These are phyloP conservation scores for Phanerodontia chrysosporium DNA, from an alignment of 768 basidiomycete genomes.

Conservation along the genomic window DNA sequence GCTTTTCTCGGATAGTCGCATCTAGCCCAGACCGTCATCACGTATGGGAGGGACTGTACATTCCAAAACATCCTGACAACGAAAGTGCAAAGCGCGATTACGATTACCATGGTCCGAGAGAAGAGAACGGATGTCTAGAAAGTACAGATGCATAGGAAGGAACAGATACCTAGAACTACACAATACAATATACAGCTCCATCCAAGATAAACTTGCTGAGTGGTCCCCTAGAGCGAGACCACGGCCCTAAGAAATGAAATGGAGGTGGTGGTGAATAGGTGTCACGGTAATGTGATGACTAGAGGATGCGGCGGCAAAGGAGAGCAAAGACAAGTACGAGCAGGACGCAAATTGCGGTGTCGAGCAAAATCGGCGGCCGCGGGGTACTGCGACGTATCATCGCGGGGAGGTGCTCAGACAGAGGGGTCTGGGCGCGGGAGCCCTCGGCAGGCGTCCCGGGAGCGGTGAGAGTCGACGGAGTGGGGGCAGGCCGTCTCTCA, in stretches of 20 bases:
- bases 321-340: slow-evolving; percentile 66
- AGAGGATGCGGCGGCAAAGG: slow-evolving; percentile 56
- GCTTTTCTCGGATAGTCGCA: background rate
- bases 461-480: background rate
- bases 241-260: background rate
- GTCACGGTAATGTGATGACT: slow-evolving; percentile 4
- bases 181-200: background rate
- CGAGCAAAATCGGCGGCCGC: slow-evolving; percentile 60
- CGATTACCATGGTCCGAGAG: background rate
- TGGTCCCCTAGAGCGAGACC: background rate
- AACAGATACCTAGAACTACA: background rate
- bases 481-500: background rate
- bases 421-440: slow-evolving; percentile 2
- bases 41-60: background rate
- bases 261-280: background rate
- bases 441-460: background rate
- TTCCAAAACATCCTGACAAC: background rate
- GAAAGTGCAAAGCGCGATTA: background rate
- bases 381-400: slow-evolving; percentile 9
- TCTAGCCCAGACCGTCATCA: background rate
- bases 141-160: background rate
- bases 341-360: slow-evolving; percentile 70
- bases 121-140: background rate
- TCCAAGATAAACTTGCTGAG: background rate
- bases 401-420: background rate